Evolutionary conservation across 768 basidiomycete species (phyloP).

Genomic region (Amanita muscaria): DNA sequence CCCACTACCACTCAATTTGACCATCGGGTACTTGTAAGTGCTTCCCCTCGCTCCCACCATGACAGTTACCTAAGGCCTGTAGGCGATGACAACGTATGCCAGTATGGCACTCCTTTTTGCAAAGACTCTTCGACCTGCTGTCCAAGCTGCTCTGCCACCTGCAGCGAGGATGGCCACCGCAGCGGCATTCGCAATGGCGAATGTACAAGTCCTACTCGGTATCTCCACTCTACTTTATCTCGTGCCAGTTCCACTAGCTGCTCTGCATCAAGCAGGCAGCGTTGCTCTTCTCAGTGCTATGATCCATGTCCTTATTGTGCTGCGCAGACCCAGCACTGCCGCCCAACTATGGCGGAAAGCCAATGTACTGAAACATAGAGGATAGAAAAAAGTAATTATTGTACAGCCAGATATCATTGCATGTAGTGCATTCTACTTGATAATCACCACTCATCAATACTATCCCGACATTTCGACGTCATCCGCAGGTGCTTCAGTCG

Average conservation of each 20-base stretch:
- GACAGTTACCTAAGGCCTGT: conserved; percentile 7
- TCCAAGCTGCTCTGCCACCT: conserved; percentile 62
- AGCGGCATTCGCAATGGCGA: conserved; percentile 70
- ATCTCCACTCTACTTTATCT: conserved; percentile 81
- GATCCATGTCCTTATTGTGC: conserved; percentile 62
- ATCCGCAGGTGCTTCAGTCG: conserved; percentile 35
- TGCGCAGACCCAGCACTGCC: conserved; percentile 61
- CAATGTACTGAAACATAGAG: not conserved
- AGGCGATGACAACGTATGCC: conserved; percentile 84
- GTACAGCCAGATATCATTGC: conserved; percentile 7
- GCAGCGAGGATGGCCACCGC: conserved; percentile 41
- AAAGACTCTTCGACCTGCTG: conserved; percentile 42
- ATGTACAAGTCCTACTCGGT: conserved; percentile 65
- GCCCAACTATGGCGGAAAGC: conserved; percentile 51
- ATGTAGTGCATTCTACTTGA: conserved; percentile 1
- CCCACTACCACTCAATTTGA: conserved; percentile 97
- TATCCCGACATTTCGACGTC: conserved; percentile 85
- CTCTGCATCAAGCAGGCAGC: conserved; percentile 92
- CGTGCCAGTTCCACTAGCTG: conserved; percentile 88
- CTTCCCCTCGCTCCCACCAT: not conserved
- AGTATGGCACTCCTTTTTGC: conserved; percentile 56
- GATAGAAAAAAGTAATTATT: not conserved
- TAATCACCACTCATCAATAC: conserved; percentile 11
- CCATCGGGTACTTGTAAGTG: conserved; percentile 80
- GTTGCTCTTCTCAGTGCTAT: conserved; percentile 79